Evolutionary conservation across 352 stramenopile genomes (phyloP).

Genomic region (Phytophthora tubulina): DNA sequence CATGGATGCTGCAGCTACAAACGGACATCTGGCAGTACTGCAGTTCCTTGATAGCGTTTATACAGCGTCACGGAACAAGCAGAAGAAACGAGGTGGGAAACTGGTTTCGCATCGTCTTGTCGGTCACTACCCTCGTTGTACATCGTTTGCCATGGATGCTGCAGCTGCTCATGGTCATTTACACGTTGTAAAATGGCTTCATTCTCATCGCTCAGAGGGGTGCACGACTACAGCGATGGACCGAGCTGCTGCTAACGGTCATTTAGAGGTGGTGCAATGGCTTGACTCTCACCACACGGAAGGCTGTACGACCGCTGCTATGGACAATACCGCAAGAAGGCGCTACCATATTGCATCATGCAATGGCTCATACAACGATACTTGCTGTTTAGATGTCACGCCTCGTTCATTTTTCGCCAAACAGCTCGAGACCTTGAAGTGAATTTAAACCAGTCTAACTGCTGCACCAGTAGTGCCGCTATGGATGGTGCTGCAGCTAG

Average conservation of each 20-base stretch:
- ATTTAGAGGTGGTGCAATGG: conserved; percentile 28
- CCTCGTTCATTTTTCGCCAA: background rate
- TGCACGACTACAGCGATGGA: conserved; percentile 21
- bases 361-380: background rate
- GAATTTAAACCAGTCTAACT: background rate
- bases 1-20: conserved; percentile 23
- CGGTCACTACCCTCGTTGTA: conserved; percentile 7
- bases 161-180: conserved; percentile 15
- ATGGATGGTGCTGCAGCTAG: conserved; percentile 11
- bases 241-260: conserved; percentile 16
- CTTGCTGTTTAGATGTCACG: background rate
- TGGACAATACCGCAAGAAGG: background rate
- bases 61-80: background rate
- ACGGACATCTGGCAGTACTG: conserved; percentile 11
- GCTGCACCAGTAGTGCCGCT: background rate
- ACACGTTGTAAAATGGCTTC: conserved; percentile 27
- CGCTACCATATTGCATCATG: conserved; percentile 7
- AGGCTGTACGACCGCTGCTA: background rate
- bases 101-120: background rate
- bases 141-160: conserved; percentile 21
- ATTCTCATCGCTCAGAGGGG: conserved; percentile 13
- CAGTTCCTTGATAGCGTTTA: conserved; percentile 16
- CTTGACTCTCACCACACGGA: conserved; percentile 5
- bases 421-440: background rate
- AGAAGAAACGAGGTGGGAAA: conserved; percentile 1